Evolutionary conservation across 2,329 filamentous ascomycete genomes (phyloP).

Genomic region (Colletotrichum melonis): DNA sequence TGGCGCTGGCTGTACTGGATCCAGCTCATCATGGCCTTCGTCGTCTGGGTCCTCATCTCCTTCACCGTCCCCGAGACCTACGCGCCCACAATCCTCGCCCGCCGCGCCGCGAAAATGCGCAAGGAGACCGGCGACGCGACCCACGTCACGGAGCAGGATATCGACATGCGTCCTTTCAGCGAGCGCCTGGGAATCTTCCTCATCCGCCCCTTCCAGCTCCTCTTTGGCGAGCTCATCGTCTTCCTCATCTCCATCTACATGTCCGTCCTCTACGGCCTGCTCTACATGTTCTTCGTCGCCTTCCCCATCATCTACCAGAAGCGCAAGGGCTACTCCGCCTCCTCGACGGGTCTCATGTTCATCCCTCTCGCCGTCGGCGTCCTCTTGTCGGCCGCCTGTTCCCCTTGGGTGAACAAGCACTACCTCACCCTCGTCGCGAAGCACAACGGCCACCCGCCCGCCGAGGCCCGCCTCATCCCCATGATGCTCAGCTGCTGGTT

Average conservation of each 20-base stretch:
- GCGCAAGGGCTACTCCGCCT: conserved; percentile 81
- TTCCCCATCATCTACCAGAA: conserved; percentile 79
- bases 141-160: conserved; percentile 83
- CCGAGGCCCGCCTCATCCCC: conserved; percentile 82
- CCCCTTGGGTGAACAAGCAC: conserved; percentile 83
- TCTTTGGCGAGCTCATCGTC: conserved; percentile 87
- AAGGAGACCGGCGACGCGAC: conserved; percentile 73
- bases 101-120: conserved; percentile 77
- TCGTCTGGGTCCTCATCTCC: conserved; percentile 80
- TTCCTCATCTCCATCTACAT: conserved; percentile 88
- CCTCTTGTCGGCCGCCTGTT: conserved; percentile 71
- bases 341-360: conserved; percentile 86
- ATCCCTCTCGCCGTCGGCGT: conserved; percentile 85
- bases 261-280: conserved; percentile 80
- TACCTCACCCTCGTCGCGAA: conserved; percentile 74
- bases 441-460: conserved; percentile 78
- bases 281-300: conserved; percentile 83
- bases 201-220: conserved; percentile 84
- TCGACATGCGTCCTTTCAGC: conserved; percentile 76
- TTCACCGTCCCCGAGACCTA: conserved; percentile 95
- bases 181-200: conserved; percentile 81
- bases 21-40: conserved; percentile 78
- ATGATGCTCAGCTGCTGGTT: conserved; percentile 85
- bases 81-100: conserved; percentile 79
- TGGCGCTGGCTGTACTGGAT: conserved; percentile 93